Conservation (phyloP, 176 grass and related monocot genomes). For the Typha latifolia region DNA sequence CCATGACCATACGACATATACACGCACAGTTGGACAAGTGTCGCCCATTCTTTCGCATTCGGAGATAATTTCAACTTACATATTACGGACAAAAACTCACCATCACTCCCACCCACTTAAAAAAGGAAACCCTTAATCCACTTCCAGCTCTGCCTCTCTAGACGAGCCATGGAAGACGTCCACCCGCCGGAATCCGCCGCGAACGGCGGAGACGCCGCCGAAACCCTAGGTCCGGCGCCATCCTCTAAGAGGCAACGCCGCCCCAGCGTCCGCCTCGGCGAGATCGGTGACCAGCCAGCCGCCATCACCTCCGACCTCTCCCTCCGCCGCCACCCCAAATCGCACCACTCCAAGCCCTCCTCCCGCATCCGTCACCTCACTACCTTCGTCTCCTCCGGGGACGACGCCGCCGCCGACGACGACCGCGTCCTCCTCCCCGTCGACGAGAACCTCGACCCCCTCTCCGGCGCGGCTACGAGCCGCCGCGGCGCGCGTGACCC, state of each 20-base stretch:
- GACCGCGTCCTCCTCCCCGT: slow-evolving; percentile 5
- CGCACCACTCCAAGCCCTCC: neutral
- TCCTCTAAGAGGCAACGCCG: slow-evolving; percentile 80
- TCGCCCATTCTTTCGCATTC: too few relatives aligned
- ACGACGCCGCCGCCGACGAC: neutral
- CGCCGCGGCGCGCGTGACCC: neutral
- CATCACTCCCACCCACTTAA: too few relatives aligned
- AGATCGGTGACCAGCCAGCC: slow-evolving; percentile 49
- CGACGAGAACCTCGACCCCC: slow-evolving; percentile 9
- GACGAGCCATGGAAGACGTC: slow-evolving; percentile 1
- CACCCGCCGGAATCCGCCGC: slow-evolving; percentile 4
- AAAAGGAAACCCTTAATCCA: too few relatives aligned
- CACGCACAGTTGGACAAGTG: too few relatives aligned
- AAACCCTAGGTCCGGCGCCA: neutral
- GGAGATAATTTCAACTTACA: too few relatives aligned
- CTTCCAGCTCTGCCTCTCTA: neutral
- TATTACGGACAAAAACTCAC: too few relatives aligned
- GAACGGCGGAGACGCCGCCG: slow-evolving; percentile 8
- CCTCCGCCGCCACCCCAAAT: slow-evolving; percentile 25
- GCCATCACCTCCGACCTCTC: slow-evolving; percentile 33
- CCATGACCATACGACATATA: too few relatives aligned
- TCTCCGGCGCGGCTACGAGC: neutral
- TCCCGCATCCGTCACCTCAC: slow-evolving; percentile 37
- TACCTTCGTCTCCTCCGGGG: slow-evolving; percentile 12
- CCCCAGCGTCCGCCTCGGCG: slow-evolving; percentile 85